Evolutionary conservation across 2,329 filamentous ascomycete species (phyloP).

Genomic region (Tolypocladium endophyticum): DNA sequence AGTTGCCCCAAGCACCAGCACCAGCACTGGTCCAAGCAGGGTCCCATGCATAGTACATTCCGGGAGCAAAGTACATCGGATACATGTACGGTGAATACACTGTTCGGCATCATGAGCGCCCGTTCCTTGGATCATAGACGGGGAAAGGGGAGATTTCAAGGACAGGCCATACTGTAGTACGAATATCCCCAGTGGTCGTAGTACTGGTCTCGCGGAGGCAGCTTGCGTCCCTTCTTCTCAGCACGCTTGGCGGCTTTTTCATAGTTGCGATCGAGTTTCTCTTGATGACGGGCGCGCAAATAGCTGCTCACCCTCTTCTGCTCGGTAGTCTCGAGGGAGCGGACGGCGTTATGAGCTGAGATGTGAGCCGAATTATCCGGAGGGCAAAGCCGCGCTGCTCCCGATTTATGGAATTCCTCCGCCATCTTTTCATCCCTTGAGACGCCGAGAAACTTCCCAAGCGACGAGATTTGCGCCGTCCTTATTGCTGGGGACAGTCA

Average conservation of each 20-base stretch:
- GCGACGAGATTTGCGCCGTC: neutral
- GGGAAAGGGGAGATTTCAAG: neutral
- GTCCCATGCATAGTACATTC: slow-evolving; percentile 34
- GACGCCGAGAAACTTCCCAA: slow-evolving; percentile 12
- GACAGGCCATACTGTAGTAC: slow-evolving; percentile 26
- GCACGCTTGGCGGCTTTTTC: slow-evolving; percentile 40
- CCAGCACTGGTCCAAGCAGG: slow-evolving; percentile 22
- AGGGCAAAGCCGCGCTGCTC: slow-evolving; percentile 36
- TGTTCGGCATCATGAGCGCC: neutral
- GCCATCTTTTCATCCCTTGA: slow-evolving; percentile 18
- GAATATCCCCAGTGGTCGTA: slow-evolving; percentile 45
- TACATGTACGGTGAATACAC: slow-evolving; percentile 37
- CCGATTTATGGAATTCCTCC: slow-evolving; percentile 34
- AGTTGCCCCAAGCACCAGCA: slow-evolving; percentile 28
- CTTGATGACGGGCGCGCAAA: slow-evolving; percentile 10
- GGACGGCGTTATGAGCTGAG: slow-evolving; percentile 60
- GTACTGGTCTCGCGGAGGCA: slow-evolving; percentile 37
- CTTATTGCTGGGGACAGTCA: slow-evolving; percentile 1
- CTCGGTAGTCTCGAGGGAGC: slow-evolving; percentile 4
- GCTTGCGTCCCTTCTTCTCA: slow-evolving; percentile 33
- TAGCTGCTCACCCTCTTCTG: neutral
- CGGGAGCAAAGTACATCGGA: slow-evolving; percentile 30
- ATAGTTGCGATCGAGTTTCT: slow-evolving; percentile 44
- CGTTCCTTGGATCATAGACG: neutral
- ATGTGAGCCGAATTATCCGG: slow-evolving; percentile 57